These are phyloP conservation scores for Penicilliopsis zonata DNA, from an alignment of 495 filamentous ascomycete genomes.

Conservation along the genomic window DNA sequence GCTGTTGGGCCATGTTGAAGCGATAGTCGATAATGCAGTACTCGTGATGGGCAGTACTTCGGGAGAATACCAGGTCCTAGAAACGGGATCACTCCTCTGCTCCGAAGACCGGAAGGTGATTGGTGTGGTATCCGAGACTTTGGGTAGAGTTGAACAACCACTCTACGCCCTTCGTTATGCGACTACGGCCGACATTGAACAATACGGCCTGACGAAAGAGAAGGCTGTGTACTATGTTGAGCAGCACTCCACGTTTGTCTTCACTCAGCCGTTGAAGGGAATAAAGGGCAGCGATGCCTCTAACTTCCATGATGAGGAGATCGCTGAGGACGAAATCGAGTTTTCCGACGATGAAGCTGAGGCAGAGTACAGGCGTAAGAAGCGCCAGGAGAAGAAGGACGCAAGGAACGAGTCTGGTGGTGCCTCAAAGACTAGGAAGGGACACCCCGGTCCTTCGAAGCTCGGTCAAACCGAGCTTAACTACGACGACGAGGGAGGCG, in stretches of 20 bases:
- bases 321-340: conserved; percentile 73
- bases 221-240: conserved; percentile 66
- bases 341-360: conserved; percentile 96
- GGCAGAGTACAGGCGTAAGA: conserved; percentile 63
- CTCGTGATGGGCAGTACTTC: conserved; percentile 69
- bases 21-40: conserved; percentile 60
- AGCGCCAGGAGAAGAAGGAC: conserved; percentile 36
- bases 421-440: conserved; percentile 19
- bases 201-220: conserved; percentile 50
- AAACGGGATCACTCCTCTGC: conserved; percentile 73
- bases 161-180: conserved; percentile 67
- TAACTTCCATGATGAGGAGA: conserved; percentile 87
- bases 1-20: conserved; percentile 58
- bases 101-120: conserved; percentile 61
- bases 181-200: conserved; percentile 49
- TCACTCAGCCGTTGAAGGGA: conserved; percentile 65
- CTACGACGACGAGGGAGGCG: conserved; percentile 39
- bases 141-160: conserved; percentile 74
- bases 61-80: conserved; percentile 73
- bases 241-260: conserved; percentile 62
- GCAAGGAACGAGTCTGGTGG: conserved; percentile 21
- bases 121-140: conserved; percentile 66
- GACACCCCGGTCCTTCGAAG: conserved; percentile 23
- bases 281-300: conserved; percentile 84
- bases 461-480: conserved; percentile 37